These are phyloP conservation scores for Colletotrichum ledebouriae DNA, from an alignment of 2,329 filamentous ascomycete species.

Conservation along the genomic window DNA sequence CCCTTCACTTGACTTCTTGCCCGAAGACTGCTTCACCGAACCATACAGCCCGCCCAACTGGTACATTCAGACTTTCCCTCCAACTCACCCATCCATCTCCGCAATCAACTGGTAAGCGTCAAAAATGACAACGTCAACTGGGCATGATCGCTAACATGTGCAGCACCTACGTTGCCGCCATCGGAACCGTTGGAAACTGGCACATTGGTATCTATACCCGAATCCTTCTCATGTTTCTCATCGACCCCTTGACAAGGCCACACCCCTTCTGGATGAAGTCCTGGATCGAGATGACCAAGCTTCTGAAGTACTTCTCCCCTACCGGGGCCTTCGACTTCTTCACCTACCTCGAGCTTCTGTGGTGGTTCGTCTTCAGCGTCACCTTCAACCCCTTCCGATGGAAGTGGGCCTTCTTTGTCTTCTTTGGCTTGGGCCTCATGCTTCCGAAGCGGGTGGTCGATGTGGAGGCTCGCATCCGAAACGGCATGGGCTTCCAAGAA, in stretches of 20 bases:
- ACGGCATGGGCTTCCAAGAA: constrained; percentile 59
- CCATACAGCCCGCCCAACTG: constrained; percentile 86
- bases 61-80: constrained; percentile 90
- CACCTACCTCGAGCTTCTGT: constrained; percentile 86
- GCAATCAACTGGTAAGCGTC: constrained; percentile 74
- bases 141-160: not conserved
- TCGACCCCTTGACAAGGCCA: constrained; percentile 82
- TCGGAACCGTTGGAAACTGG: constrained; percentile 87
- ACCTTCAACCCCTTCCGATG: constrained; percentile 87
- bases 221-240: constrained; percentile 87
- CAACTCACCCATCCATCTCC: constrained; percentile 78
- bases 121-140: not conserved
- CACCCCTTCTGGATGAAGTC: constrained; percentile 81
- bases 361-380: constrained; percentile 87
- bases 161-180: constrained; percentile 84
- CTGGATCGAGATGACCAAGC: constrained; percentile 87
- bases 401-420: constrained; percentile 90
- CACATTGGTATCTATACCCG: constrained; percentile 92
- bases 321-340: constrained; percentile 89
- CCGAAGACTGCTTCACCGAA: constrained; percentile 77
- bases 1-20: constrained; percentile 80
- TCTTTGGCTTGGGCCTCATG: constrained; percentile 78
- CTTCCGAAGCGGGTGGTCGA: constrained; percentile 77
- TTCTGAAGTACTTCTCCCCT: constrained; percentile 77
- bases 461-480: constrained; percentile 72